These are phyloP conservation scores for Penicillium arizonense DNA, from an alignment of 495 filamentous ascomycete genomes.

Conservation along the genomic window DNA sequence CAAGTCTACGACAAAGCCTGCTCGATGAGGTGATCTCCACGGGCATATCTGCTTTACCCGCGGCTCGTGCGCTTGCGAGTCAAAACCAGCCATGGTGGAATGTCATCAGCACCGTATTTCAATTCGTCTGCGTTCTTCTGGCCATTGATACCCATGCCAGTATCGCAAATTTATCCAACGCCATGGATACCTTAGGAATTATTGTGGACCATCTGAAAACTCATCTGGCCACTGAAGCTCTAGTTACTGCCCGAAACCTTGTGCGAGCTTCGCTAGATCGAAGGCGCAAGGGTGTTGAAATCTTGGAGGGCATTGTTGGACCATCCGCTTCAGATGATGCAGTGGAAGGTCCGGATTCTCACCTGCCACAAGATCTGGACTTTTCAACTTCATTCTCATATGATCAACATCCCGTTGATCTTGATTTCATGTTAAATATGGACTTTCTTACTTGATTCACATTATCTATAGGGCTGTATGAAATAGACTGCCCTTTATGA, in stretches of 20 bases:
- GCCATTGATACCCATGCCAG: constrained; percentile 36
- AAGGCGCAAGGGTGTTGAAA: constrained; percentile 19
- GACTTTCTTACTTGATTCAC: constrained; percentile 5
- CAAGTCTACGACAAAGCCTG: constrained; percentile 14
- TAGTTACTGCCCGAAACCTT: constrained; percentile 35
- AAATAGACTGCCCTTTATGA: too few species aligned
- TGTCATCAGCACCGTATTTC: constrained; percentile 39
- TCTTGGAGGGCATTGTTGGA: constrained; percentile 16
- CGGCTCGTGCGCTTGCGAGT: constrained; percentile 26
- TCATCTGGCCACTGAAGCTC: constrained; percentile 36
- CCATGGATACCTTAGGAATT: constrained; percentile 36
- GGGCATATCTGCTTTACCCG: constrained; percentile 16
- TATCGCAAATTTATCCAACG: constrained; percentile 28
- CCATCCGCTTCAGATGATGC: background rate
- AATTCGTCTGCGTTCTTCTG: constrained; percentile 41
- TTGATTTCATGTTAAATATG: constrained; percentile 17
- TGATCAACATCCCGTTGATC: constrained; percentile 13
- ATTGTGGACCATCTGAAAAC: constrained; percentile 32
- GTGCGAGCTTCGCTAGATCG: constrained; percentile 23
- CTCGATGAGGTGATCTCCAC: constrained; percentile 18
- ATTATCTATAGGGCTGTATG: background rate
- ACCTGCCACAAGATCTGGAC: constrained; percentile 3
- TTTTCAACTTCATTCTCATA: constrained; percentile 8
- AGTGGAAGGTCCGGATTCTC: background rate
- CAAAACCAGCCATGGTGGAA: constrained; percentile 42